phyloP scores from a whole-genome alignment of 352 stramenopile species.

The Globisporangium iwayamae region DNA sequence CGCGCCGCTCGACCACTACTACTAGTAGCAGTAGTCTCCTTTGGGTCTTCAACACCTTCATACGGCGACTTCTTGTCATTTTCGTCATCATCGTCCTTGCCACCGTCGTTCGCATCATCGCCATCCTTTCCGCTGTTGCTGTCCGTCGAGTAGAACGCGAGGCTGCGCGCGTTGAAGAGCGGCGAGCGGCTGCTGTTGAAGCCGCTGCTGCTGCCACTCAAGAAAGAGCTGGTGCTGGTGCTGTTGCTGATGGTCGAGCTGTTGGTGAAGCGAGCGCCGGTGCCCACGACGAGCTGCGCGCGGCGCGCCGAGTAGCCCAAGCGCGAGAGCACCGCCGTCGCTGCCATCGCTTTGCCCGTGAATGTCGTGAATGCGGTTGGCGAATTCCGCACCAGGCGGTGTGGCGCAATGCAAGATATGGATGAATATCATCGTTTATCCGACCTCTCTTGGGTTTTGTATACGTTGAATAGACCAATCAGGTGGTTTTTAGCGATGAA shows the following conservation, averaged over 20 bases:
- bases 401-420: background rate
- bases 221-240: background rate
- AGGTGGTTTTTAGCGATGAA: no score
- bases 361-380: background rate
- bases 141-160: conserved; percentile 26
- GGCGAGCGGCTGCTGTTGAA: background rate
- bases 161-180: conserved; percentile 6
- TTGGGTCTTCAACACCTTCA: conserved; percentile 2
- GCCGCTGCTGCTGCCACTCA: background rate
- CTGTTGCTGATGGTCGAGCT: background rate
- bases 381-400: conserved; percentile 1
- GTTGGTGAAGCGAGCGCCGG: background rate
- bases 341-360: conserved; percentile 20
- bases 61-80: conserved; percentile 21
- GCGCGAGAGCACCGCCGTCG: conserved; percentile 32
- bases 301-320: conserved; percentile 23
- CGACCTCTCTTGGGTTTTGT: no score
- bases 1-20: background rate
- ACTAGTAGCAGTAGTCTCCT: background rate
- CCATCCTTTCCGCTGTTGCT: conserved; percentile 21
- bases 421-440: no score
- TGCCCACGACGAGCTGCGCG: conserved; percentile 8
- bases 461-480: no score
- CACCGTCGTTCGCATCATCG: conserved; percentile 15
- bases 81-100: background rate